Evolutionary conservation across 345 rosid species (phyloP).

Genomic region (Acer negundo): DNA sequence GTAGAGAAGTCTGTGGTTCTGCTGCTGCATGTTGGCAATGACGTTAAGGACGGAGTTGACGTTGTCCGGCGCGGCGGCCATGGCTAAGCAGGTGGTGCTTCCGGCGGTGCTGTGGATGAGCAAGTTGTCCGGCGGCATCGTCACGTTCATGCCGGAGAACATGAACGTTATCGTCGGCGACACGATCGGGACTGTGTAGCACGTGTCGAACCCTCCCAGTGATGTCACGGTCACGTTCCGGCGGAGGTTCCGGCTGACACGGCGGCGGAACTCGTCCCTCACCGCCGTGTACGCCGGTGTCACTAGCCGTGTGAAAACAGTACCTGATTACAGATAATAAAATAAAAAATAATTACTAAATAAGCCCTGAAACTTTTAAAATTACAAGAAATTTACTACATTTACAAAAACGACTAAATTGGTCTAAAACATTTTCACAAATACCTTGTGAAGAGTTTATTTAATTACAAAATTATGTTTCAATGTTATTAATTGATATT

Average conservation of each 20-base stretch:
- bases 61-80: slow-evolving; percentile 83
- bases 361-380: too few species aligned
- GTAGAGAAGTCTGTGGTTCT: slow-evolving; percentile 80
- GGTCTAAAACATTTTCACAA: too few species aligned
- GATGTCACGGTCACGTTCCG: slow-evolving; percentile 55
- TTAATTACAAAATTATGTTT: background rate
- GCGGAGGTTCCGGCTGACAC: slow-evolving; percentile 44
- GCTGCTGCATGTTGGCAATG: slow-evolving; percentile 96
- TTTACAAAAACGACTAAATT: too few species aligned
- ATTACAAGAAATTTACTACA: too few species aligned
- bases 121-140: slow-evolving; percentile 72
- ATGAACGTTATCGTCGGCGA: slow-evolving; percentile 77
- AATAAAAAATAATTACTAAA: background rate
- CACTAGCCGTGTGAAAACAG: slow-evolving; percentile 77
- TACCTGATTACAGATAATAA: slow-evolving; percentile 42
- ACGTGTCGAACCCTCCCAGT: slow-evolving; percentile 95
- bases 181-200: slow-evolving; percentile 69
- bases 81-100: slow-evolving; percentile 75
- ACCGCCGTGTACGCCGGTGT: slow-evolving; percentile 75
- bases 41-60: slow-evolving; percentile 89
- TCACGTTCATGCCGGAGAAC: slow-evolving; percentile 90
- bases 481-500: too few species aligned
- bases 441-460: too few species aligned
- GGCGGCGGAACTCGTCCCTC: slow-evolving; percentile 64
- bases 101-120: slow-evolving; percentile 88